Percentiles rank a stretch among this genome's conserved stretches.
phyloP scores from a whole-genome alignment of 2,329 filamentous ascomycete species.

The Cercospora sp. region DNA sequence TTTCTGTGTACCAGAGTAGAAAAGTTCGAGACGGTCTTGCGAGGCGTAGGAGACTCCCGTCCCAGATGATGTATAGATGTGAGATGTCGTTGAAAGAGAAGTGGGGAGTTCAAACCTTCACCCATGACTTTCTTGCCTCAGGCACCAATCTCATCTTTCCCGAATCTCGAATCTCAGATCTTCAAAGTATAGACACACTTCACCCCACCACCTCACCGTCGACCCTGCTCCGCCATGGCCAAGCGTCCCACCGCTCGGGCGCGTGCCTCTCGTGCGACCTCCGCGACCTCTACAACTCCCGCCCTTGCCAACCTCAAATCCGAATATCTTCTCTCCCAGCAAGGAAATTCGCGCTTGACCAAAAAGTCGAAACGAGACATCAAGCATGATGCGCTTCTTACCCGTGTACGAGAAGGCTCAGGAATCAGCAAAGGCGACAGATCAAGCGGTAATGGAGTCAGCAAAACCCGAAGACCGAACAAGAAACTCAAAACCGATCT shows the following conservation, averaged over 20 bases:
- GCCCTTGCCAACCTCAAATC: slow-evolving; percentile 15
- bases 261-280: slow-evolving; percentile 21
- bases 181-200: neutral
- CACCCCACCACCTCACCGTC: neutral
- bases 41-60: too few species aligned
- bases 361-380: slow-evolving; percentile 84
- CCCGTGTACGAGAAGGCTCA: slow-evolving; percentile 44
- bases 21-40: too few species aligned
- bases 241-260: slow-evolving; percentile 13
- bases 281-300: slow-evolving; percentile 9
- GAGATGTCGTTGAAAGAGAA: too few species aligned
- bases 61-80: too few species aligned
- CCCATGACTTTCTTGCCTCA: neutral
- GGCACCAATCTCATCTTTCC: neutral
- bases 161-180: neutral
- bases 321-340: slow-evolving; percentile 13
- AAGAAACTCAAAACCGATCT: slow-evolving; percentile 79
- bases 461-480: slow-evolving; percentile 60
- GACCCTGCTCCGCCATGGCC: slow-evolving; percentile 5
- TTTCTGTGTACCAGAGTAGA: too few species aligned
- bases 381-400: slow-evolving; percentile 75
- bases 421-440: slow-evolving; percentile 67
- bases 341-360: slow-evolving; percentile 48
- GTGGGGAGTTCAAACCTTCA: neutral
- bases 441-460: neutral